Evolutionary conservation across 495 filamentous ascomycete species (phyloP), one percentile per base, ranked within the genome.

Genomic region (Penicillium lividum): DNA sequence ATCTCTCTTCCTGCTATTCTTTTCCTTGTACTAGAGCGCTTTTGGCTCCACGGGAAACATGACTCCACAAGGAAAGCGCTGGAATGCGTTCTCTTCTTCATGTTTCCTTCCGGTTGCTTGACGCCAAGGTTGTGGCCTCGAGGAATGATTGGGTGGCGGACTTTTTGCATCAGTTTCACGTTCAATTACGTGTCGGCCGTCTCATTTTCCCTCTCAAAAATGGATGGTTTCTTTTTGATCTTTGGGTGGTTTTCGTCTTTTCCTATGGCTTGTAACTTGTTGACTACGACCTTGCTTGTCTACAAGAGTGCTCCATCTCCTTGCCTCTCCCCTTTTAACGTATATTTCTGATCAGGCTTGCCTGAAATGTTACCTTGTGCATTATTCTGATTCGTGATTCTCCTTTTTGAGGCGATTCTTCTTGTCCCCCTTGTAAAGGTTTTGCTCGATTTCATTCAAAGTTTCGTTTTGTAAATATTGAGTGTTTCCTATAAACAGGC

Each of bases 11-110:
- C 62, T 65, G 60, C 67, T 59, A 66, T 72, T 54, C 60, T 69
- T 59, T 62, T 25, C 29, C 59, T 68, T 71, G 70, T 72, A 64
- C 66, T 76, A 73, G 72, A 74, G 63, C 65, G 68, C 61, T 59
- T 64, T 46, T 33, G 54, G 53, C 59, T 56, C 51, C 52, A 33
- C 53, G 56, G 29, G 31, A 45, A 54, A 28, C 27, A n/a, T 5
- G 34, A 40, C 29, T 47, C 27, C 30, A 55, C 16, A 27, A 5
- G 43, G 22, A 47, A 50, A 47, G 53, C 44, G 31, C 43, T 28
- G 54, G 52, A 50, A 33, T n/a, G 27, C 31, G 31, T 42, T 36
- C 31, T 40, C 13, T 51, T 27, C 44, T 47, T 51, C 33, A 16
- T 49, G 31, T 45, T 56, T 56, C 48, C 49, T 57, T 50, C 47